phyloP scores from a whole-genome alignment of 2,329 filamentous ascomycete species.

The Colletotrichum camelliae region DNA sequence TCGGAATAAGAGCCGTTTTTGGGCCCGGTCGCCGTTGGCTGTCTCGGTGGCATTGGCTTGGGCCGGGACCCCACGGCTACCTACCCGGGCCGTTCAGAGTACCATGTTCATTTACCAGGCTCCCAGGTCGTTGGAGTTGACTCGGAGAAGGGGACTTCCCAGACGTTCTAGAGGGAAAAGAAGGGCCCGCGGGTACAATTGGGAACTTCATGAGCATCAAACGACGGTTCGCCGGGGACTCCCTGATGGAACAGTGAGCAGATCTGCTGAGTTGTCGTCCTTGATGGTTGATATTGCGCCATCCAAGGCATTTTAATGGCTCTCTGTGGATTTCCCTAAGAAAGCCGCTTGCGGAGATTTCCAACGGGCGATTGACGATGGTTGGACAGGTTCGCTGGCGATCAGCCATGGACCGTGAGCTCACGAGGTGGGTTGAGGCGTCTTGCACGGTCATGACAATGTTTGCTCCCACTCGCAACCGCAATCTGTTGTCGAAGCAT shows the following conservation, averaged over 20 bases:
- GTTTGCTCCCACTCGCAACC: not conserved
- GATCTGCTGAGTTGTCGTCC: slow-evolving; percentile 14
- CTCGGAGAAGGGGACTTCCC: slow-evolving; percentile 12
- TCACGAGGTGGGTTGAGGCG: not conserved
- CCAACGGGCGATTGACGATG: slow-evolving; percentile 1
- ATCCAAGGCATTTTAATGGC: slow-evolving; percentile 12
- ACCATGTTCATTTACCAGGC: slow-evolving; percentile 6
- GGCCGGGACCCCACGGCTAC: slow-evolving; percentile 20
- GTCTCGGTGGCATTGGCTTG: slow-evolving; percentile 13
- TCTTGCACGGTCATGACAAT: not conserved
- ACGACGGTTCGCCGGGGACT: slow-evolving; percentile 7
- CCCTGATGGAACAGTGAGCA: slow-evolving; percentile 1
- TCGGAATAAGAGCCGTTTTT: slow-evolving; percentile 17
- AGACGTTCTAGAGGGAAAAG: not conserved
- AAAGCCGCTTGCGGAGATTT: slow-evolving; percentile 1
- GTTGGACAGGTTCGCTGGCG: not conserved
- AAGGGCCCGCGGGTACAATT: slow-evolving; percentile 10
- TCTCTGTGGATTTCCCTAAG: not conserved
- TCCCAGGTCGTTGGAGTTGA: slow-evolving; percentile 13
- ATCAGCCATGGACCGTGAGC: slow-evolving; percentile 1
- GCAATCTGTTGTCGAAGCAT: not conserved
- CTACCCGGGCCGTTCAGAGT: slow-evolving; percentile 21
- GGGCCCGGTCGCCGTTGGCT: slow-evolving; percentile 20
- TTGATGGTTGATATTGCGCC: slow-evolving; percentile 18
- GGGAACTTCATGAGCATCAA: slow-evolving; percentile 23